phyloP scores from a whole-genome alignment of 305 asterid species.

The Fraxinus platypoda region DNA sequence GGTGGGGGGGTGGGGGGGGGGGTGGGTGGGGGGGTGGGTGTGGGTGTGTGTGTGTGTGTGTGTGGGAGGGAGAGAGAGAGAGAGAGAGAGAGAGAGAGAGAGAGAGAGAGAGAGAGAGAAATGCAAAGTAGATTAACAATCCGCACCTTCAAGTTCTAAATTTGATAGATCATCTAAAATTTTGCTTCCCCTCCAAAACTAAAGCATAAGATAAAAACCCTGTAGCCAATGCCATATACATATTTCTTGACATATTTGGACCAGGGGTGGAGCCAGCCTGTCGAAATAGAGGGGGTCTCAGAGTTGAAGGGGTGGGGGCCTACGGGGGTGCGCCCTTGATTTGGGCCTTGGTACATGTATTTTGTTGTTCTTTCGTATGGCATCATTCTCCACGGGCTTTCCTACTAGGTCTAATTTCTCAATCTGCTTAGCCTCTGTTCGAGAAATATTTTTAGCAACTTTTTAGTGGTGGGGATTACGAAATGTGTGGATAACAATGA shows the following conservation, averaged over 20 bases:
- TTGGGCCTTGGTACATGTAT: background rate
- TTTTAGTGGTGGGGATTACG: too few relatives aligned
- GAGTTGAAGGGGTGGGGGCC: too few relatives aligned
- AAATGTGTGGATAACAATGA: too few relatives aligned
- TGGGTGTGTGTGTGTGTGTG: background rate
- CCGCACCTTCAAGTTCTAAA: background rate
- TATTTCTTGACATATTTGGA: background rate
- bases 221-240: background rate
- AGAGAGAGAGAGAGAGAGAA: too few relatives aligned
- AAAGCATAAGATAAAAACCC: background rate
- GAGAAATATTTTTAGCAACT: too few relatives aligned
- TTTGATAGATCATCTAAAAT: background rate
- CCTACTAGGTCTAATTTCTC: background rate
- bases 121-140: background rate
- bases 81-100: too few relatives aligned
- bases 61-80: too few relatives aligned
- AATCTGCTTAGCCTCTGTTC: background rate
- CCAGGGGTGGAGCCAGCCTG: too few relatives aligned
- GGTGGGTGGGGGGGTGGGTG: too few relatives aligned
- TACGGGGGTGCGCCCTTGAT: too few relatives aligned
- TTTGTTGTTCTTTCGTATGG: background rate
- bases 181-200: background rate
- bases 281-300: too few relatives aligned
- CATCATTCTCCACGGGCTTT: background rate
- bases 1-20: too few relatives aligned